phyloP scores from a whole-genome alignment of 1,139 yeast species.

The Casaregolazyma suthepensis region DNA sequence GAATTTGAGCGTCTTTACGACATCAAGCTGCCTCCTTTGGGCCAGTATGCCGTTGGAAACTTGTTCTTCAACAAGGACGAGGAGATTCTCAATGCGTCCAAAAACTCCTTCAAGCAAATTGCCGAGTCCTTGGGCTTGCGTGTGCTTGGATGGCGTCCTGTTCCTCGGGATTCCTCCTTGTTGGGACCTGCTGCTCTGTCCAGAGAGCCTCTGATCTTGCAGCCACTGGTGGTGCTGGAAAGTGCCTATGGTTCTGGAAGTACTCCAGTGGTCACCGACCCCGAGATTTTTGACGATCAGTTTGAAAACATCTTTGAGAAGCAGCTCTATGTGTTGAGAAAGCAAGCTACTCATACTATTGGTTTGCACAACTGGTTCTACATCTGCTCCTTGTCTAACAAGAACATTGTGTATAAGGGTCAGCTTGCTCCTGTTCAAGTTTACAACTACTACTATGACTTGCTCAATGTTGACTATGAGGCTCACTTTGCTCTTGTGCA shows the following conservation, averaged over 20 bases:
- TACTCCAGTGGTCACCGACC: conserved; percentile 26
- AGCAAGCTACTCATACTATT: conserved; percentile 82
- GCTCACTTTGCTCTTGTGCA: conserved; percentile 96
- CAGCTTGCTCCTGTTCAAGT: conserved; percentile 96
- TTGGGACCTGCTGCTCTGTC: conserved; percentile 93
- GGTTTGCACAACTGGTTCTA: conserved; percentile 97
- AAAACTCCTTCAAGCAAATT: conserved; percentile 69
- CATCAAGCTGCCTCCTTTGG: conserved; percentile 62
- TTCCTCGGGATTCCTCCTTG: conserved; percentile 91
- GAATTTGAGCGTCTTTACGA: conserved; percentile 61
- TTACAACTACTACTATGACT: conserved; percentile 87
- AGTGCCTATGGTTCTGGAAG: conserved; percentile 46
- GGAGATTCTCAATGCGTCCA: conserved; percentile 55
- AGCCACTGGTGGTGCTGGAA: conserved; percentile 74
- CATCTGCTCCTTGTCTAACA: conserved; percentile 85
- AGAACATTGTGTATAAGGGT: conserved; percentile 93
- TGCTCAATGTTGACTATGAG: conserved; percentile 85
- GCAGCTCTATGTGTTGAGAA: conserved; percentile 77
- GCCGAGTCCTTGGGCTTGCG: conserved; percentile 71
- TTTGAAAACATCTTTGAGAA: conserved; percentile 71
- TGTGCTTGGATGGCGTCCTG: conserved; percentile 91
- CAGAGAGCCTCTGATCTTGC: conserved; percentile 85
- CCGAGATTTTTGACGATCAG: conserved; percentile 47
- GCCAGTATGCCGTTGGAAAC: conserved; percentile 94
- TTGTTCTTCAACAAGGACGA: conserved; percentile 83